Evolutionary conservation across 331 rosid species (phyloP).

Genomic region (Telfairia occidentalis): DNA sequence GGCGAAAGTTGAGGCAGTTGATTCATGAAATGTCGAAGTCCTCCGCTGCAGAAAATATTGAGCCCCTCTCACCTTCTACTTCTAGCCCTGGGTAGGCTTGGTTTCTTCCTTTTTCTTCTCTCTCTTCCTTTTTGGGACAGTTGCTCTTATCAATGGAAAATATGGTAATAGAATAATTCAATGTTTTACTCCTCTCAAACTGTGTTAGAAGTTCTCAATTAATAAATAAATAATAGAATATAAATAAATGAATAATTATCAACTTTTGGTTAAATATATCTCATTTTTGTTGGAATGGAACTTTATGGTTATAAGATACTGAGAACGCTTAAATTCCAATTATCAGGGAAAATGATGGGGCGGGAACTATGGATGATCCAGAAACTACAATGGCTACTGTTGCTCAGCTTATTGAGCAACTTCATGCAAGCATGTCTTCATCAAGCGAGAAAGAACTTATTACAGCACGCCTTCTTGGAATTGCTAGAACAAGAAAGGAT

Average conservation of each 20-base stretch:
- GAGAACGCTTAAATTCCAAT: constrained; percentile 10
- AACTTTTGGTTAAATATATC: background rate
- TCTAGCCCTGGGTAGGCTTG: constrained; percentile 36
- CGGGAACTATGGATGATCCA: constrained; percentile 51
- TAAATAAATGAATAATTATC: background rate
- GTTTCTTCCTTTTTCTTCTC: background rate
- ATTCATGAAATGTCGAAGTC: constrained; percentile 63
- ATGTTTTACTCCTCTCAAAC: background rate
- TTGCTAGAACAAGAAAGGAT: constrained; percentile 66
- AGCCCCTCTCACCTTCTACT: constrained; percentile 27
- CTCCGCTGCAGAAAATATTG: constrained; percentile 38
- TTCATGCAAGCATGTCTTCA: constrained; percentile 73
- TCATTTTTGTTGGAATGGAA: constrained; percentile 16
- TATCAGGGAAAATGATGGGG: constrained; percentile 44
- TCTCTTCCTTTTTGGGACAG: background rate
- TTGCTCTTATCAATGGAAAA: background rate
- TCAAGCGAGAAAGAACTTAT: constrained; percentile 65
- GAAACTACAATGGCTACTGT: constrained; percentile 69
- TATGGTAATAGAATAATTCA: constrained; percentile 13
- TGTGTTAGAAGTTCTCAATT: background rate
- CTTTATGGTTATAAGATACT: constrained; percentile 4
- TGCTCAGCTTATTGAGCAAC: constrained; percentile 81
- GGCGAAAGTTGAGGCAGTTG: constrained; percentile 27
- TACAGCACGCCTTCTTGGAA: constrained; percentile 54
- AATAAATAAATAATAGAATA: background rate